A percentile compares a stretch with the other conserved stretches of the same genome.
Evolutionary conservation across 2,329 filamentous ascomycete species (phyloP).

Genomic region (Ophidiomyces ophidiicola): DNA sequence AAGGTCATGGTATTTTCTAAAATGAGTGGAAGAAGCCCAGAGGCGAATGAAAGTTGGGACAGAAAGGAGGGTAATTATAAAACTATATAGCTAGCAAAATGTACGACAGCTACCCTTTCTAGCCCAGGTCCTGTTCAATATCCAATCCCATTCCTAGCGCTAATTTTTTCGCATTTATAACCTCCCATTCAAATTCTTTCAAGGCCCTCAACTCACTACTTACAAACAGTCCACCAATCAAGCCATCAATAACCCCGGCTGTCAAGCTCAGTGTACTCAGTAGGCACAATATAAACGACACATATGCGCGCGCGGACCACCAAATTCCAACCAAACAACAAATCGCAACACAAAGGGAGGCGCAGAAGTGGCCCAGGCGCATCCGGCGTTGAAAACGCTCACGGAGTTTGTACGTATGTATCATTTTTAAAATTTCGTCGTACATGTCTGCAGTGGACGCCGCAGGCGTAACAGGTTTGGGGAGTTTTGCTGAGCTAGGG

Average conservation of each 20-base stretch:
- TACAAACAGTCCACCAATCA: conserved; percentile 80
- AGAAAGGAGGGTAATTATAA: neutral
- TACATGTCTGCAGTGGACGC: conserved; percentile 38
- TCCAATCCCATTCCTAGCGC: conserved; percentile 15
- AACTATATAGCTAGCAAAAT: neutral
- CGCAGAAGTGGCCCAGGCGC: conserved; percentile 62
- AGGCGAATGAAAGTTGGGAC: too few species aligned
- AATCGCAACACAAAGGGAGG: conserved; percentile 53
- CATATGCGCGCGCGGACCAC: conserved; percentile 67
- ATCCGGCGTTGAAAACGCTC: conserved; percentile 60
- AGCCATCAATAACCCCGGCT: conserved; percentile 66
- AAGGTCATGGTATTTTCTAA: too few species aligned
- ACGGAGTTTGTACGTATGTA: conserved; percentile 54
- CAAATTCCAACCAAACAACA: conserved; percentile 71
- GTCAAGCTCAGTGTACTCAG: conserved; percentile 65
- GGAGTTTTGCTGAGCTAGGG: neutral
- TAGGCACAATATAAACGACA: conserved; percentile 68
- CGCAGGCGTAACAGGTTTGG: neutral
- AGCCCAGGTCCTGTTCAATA: conserved; percentile 15
- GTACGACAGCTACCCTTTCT: conserved; percentile 1
- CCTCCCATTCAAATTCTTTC: conserved; percentile 89
- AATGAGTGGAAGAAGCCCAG: too few species aligned
- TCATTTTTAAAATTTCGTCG: conserved; percentile 61
- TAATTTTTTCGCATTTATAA: conserved; percentile 50
- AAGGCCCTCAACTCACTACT: conserved; percentile 69